Conservation (phyloP, 169 alveolate species). For the Plasmodium vinckei region DNA sequence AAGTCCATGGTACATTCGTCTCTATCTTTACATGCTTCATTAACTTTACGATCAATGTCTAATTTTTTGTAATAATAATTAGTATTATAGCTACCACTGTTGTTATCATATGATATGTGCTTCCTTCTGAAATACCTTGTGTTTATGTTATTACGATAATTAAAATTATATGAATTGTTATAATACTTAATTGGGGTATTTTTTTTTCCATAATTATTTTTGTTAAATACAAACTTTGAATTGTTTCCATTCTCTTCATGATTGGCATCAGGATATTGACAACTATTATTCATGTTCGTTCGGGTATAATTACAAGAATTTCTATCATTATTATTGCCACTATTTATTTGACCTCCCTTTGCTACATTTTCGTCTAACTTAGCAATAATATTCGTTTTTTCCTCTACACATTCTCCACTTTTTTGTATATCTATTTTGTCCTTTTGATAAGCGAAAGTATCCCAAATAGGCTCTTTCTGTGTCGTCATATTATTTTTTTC, state of each 20-base stretch:
- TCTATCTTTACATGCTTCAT: background rate
- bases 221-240: background rate
- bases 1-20: background rate
- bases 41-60: background rate
- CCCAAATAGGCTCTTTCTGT: too few species aligned
- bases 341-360: background rate
- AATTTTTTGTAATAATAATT: background rate
- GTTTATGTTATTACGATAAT: constrained; percentile 14
- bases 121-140: constrained; percentile 1
- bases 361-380: too few species aligned
- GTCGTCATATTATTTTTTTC: too few species aligned
- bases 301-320: background rate
- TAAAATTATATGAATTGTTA: background rate
- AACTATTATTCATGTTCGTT: background rate
- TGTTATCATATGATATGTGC: background rate
- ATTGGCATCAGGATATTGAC: background rate
- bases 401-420: too few species aligned
- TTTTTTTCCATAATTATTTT: constrained; percentile 8
- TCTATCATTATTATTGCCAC: background rate
- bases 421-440: too few species aligned
- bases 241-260: background rate
- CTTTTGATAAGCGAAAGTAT: too few species aligned
- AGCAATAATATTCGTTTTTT: too few species aligned
- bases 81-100: background rate
- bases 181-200: background rate